Conservation (phyloP, 345 rosid genomes). For the Trapa incisa region DNA sequence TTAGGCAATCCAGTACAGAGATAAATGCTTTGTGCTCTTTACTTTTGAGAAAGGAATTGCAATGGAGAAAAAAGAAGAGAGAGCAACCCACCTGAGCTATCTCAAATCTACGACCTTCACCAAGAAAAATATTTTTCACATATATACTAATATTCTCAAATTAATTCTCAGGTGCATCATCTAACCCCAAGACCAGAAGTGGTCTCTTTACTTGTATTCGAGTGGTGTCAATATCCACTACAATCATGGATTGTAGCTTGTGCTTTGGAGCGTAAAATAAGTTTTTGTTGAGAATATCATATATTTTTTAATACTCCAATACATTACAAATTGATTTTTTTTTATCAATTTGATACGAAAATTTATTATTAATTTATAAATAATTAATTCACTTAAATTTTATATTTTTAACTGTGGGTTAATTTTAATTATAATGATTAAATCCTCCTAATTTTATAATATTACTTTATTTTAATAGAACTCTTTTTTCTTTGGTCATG, state of each 20-base stretch:
- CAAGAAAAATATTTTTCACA: slow-evolving; percentile 70
- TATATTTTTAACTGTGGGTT: no score
- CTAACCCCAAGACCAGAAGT: slow-evolving; percentile 77
- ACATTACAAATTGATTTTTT: no score
- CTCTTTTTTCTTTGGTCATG: no score
- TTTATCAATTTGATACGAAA: no score
- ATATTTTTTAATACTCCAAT: no score
- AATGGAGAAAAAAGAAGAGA: neutral
- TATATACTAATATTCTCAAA: slow-evolving; percentile 71
- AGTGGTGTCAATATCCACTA: slow-evolving; percentile 67
- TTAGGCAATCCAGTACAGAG: neutral
- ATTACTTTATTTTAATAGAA: no score
- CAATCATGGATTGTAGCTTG: slow-evolving; percentile 93
- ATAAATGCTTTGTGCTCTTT: neutral
- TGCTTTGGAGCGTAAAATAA: slow-evolving; percentile 68
- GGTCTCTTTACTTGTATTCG: slow-evolving; percentile 73
- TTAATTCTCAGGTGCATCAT: slow-evolving; percentile 87
- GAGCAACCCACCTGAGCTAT: slow-evolving; percentile 72
- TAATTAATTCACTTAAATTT: no score
- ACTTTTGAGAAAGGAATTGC: neutral
- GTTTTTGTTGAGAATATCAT: slow-evolving; percentile 25
- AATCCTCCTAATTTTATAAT: no score
- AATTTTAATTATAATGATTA: no score
- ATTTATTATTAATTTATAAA: no score
- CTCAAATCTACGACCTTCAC: slow-evolving; percentile 97